Base-by-base conservation (phyloP, 257 asterid species). In the Plantago elongata region DNA sequence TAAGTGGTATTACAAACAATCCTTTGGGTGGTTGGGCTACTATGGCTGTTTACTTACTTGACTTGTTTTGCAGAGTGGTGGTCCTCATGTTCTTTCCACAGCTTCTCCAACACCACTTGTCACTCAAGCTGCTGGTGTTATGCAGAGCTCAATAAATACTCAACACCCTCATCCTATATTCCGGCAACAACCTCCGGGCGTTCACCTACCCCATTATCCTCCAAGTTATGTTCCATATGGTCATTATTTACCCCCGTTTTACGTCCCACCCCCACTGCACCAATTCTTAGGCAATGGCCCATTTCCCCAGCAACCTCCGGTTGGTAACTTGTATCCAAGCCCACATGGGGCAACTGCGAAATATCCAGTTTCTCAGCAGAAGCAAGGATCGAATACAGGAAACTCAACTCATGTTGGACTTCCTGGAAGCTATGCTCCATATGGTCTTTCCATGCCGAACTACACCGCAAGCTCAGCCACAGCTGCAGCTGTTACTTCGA, bases 251-350 rank as follows among this genome's bases (percentile, higher is more conserved):
- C 69, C 95, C 61, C 96, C 98, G 42, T 74, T 72, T 66, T 77
- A 79, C 74, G 91, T 89, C 15, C 95, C 88, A 7, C 84, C 88
- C 2, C 68, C 94, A 47, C 75, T 91, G 65, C 98, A 85, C 78
- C 98, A 84, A 68, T 88, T 77, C 72, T 68, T 88, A 61, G 73
- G 82, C 80, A 85, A 75, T 61, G 91, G 95, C 38, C 78, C 81
- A 18, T 90, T 82, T 69, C 87, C 94, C 48, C 96, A 85, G 85
- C 96, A 83, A 74, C 89, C 94, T 69, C 97, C 79, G 78, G 68
- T 89, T 62, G 95, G 81, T 34, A 74, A 74, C 61, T 55, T 84
- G 47, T 88, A 85, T 78, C 95, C 83, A 71, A 58, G 88, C 61
- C 81, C 87, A 59, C 78, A 90, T 66, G 95, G 86, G 54, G 72